Percentiles rank a stretch among this genome's conserved stretches.
Conservation (phyloP, 2,329 filamentous ascomycete species). For the Hymenotorrendiella dingleyae region DNA sequence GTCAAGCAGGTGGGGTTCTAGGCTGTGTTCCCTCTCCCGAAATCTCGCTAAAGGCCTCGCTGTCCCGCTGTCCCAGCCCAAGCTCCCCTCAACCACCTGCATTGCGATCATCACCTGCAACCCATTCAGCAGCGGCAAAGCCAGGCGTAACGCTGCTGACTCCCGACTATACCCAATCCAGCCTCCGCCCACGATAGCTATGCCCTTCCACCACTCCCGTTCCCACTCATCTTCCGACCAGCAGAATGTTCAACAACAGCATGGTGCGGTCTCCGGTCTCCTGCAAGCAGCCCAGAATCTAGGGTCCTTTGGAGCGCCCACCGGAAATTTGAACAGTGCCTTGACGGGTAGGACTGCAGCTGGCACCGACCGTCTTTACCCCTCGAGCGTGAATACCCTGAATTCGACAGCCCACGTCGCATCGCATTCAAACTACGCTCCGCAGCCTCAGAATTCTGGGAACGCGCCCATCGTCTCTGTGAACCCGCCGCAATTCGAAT, state of each 20-base stretch:
- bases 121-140: too few species aligned
- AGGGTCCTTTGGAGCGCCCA: conserved; percentile 26
- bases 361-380: conserved; percentile 39
- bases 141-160: too few species aligned
- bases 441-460: conserved; percentile 18
- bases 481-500: conserved; percentile 43
- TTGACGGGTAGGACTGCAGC: conserved; percentile 25
- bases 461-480: conserved; percentile 29
- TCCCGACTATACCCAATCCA: too few species aligned
- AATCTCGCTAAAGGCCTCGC: too few species aligned
- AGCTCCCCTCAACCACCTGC: too few species aligned
- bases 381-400: conserved; percentile 31
- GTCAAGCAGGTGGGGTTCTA: too few species aligned
- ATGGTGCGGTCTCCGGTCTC: conserved; percentile 22
- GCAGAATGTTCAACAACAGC: conserved; percentile 21
- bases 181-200: too few species aligned
- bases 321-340: conserved; percentile 19
- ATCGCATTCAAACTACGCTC: conserved; percentile 22
- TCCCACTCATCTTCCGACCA: conserved; percentile 17
- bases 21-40: too few species aligned
- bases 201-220: conserved; percentile 20
- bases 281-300: conserved; percentile 27
- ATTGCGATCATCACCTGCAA: too few species aligned
- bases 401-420: conserved; percentile 28
- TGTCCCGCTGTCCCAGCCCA: too few species aligned